Evolutionary conservation across 257 asterid species (phyloP), one percentile per base, ranked within the genome.

Genomic region (Gentiana dahurica): DNA sequence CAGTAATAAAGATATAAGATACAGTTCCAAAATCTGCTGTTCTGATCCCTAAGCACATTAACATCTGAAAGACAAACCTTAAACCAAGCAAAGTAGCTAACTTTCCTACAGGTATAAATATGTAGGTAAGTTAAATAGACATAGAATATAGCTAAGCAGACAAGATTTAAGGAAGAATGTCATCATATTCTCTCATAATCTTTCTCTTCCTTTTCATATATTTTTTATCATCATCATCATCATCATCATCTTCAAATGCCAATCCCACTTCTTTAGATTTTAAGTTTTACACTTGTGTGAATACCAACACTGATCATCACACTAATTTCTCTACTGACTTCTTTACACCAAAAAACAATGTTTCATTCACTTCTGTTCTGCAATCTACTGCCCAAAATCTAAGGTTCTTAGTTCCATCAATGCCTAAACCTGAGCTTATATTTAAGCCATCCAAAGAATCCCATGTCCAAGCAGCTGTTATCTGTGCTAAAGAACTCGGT

Each of bases 351-450:
- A 39, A 53, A 1, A 66, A 63, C 60, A 58, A 69, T 66, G 66
- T 68, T 12, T 62, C 76, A 32, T 74, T 49, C 39, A 35, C 8
- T 13, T 51, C 71, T 3, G 38, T 66, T 24, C 58, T 70, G 3
- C 38, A 74, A 4, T 74, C 71, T 4, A 63, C 76, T 34, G 75
- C 69, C 12, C 71, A 63, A 48, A 74, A 74, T 10, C 71, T 74
- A 3, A 56, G 78, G 44, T 68, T 49, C 46, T 43, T 68, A 15
- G 36, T 46, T 15, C 71, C 68, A n/a, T 62, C 65, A 4, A 6
- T 12, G 11, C 71, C 53, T 3, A 66, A 74, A 51, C 73, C 73
- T 8, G 38, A 48, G 4, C 76, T 70, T 13, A 74, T 74, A 15
- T 63, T 74, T 60, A 63, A 60, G 1, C 76, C 76, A 8, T 33